Evolutionary conservation across 78 protist species (phyloP).

Genomic region (Pelomyxa schiedti): DNA sequence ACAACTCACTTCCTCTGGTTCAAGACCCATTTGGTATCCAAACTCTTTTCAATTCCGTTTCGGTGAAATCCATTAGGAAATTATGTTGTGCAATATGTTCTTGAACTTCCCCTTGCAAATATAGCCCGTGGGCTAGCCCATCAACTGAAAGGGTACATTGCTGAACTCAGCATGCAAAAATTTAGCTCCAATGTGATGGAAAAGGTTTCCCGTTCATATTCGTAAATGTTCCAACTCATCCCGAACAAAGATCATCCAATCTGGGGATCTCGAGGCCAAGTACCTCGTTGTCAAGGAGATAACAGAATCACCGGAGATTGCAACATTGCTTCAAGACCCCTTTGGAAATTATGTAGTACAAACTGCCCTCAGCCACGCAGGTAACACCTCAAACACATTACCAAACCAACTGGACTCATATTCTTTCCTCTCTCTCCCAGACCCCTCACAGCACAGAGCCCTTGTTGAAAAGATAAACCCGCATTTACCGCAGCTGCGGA

Average conservation of each 20-base stretch:
- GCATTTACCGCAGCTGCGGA: constrained; percentile 45
- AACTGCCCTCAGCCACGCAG: constrained; percentile 46
- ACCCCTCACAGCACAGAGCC: constrained; percentile 29
- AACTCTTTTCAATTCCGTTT: too few relatives aligned
- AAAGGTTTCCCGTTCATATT: too few relatives aligned
- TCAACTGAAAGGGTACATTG: constrained; percentile 43
- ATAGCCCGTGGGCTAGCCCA: constrained; percentile 35
- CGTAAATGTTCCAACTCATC: too few relatives aligned
- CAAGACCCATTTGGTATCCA: constrained; percentile 87
- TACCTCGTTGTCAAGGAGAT: constrained; percentile 43
- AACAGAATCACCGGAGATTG: constrained; percentile 18
- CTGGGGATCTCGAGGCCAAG: constrained; percentile 23
- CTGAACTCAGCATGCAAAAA: constrained; percentile 64
- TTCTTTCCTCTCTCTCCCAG: too few relatives aligned
- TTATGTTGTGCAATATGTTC: constrained; percentile 92
- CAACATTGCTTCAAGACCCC: constrained; percentile 65
- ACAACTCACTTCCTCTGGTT: constrained; percentile 30
- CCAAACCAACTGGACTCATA: background rate
- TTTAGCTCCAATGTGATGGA: constrained; percentile 90
- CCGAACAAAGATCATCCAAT: constrained; percentile 60
- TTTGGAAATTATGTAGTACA: constrained; percentile 91
- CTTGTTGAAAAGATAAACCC: constrained; percentile 69
- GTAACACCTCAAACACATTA: background rate
- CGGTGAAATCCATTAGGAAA: too few relatives aligned
- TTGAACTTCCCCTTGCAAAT: constrained; percentile 32